Conservation (phyloP, 257 asterid species). For the Petunia axillaris region DNA sequence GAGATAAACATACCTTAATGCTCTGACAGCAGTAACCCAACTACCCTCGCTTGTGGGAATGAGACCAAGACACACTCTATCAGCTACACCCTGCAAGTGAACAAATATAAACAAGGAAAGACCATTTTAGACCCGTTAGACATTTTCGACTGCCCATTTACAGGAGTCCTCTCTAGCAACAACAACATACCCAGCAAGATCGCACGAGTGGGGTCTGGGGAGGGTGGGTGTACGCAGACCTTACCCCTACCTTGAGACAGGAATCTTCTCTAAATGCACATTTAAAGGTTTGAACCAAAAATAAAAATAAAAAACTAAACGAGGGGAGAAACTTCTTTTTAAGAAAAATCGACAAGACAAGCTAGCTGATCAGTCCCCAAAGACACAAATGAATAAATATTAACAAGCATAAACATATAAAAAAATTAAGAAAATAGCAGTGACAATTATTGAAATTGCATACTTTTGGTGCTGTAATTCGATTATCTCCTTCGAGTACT, state of each 20-base stretch:
- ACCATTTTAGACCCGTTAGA: background rate
- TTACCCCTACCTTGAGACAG: no score
- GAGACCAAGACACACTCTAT: slow-evolving; percentile 93
- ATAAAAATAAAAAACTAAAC: background rate
- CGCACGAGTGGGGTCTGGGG: no score
- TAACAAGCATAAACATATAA: background rate
- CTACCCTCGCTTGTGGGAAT: slow-evolving; percentile 92
- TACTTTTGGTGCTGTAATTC: slow-evolving; percentile 83
- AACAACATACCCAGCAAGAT: no score
- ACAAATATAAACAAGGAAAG: slow-evolving; percentile 10
- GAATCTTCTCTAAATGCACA: background rate
- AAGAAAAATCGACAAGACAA: slow-evolving; percentile 1
- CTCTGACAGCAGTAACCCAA: slow-evolving; percentile 87
- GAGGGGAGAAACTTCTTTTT: background rate
- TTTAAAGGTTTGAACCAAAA: slow-evolving; percentile 13
- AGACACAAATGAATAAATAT: background rate
- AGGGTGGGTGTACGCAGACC: no score
- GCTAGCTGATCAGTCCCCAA: background rate
- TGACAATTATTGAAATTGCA: slow-evolving; percentile 29
- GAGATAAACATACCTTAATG: slow-evolving; percentile 58
- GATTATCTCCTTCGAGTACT: slow-evolving; percentile 91
- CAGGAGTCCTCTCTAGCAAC: background rate
- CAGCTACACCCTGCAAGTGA: slow-evolving; percentile 81
- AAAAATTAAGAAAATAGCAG: background rate
- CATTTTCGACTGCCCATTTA: background rate